Base-by-base conservation (phyloP, 176 grass and related monocot species). In the Oryza coarctata region DNA sequence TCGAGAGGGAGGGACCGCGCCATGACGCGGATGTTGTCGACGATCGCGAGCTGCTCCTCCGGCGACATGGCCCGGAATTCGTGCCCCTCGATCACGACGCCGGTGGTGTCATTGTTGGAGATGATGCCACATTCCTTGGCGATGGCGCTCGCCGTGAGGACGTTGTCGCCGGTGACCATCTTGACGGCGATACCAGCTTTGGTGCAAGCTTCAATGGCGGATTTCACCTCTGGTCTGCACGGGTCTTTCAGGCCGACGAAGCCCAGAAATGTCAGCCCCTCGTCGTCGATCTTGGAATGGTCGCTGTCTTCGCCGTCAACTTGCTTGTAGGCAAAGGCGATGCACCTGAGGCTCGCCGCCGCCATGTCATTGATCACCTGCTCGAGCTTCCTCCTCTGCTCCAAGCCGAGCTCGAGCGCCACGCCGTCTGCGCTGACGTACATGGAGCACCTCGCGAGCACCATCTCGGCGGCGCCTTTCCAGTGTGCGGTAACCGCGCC, bases 151-250 rank as follows among this genome's bases (percentile, higher is more conserved):
- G 95, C 95, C 6, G 95, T 97, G 63, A 93, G 94, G 20, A 98
- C 9, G 77, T 98, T 95, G 87, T 98, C 95, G 4, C 95, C 92
- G 0, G 95, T 98, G n/a, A 98, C 90, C 92, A 98, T 98, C 65
- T 92, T 98, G 13, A 98, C 90, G 8, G 65, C 86, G 9, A 95
- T 87, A 13, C 95, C 90, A 0, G 95, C 95, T 9, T 58, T 76
- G 0, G 69, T 88, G 84, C 95, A 95, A 5, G 84, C 86, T 27
- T 73, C 77, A 0, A 98, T 91, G 17, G 95, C 82, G 0, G 76
- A 11, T 36, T 68, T 89, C 7, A 98, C 95, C 81, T 91, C 93
- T 1, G 88, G 90, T 0, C 95, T 84, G 75, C 95, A 98, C 2
- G 90, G 95, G 67, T 98, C 95, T 71, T 93, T 98, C 20, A 98